Conservation (phyloP, 2,329 filamentous ascomycete species). For the Lachnum nothofagi region DNA sequence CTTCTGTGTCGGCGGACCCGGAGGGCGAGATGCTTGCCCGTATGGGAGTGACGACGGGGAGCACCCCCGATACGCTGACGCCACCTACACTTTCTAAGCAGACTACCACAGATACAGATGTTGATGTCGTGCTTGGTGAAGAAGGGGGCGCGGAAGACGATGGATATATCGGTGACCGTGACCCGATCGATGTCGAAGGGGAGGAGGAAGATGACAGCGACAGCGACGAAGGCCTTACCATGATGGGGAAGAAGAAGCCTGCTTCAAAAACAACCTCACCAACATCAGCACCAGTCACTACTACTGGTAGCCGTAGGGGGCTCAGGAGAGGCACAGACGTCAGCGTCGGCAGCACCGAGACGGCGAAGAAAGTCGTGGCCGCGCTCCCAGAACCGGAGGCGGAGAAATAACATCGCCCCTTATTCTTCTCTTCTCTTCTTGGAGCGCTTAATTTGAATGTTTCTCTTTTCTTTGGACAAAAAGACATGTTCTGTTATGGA, state of each 20-base stretch:
- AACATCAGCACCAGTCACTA: too few relatives aligned
- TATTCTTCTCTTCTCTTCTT: too few relatives aligned
- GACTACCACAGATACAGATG: conserved; percentile 10
- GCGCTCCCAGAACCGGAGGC: background rate
- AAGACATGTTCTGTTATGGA: too few relatives aligned
- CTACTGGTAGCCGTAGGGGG: too few relatives aligned
- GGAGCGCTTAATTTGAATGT: too few relatives aligned
- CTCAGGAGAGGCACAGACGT: conserved; percentile 49
- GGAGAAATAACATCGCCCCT: too few relatives aligned
- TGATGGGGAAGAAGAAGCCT: conserved; percentile 34
- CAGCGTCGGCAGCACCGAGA: conserved; percentile 58
- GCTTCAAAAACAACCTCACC: too few relatives aligned
- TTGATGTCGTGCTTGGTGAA: background rate
- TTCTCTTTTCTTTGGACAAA: too few relatives aligned
- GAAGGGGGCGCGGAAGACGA: conserved; percentile 24
- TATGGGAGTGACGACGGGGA: too few relatives aligned
- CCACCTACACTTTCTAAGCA: conserved; percentile 27
- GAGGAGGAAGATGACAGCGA: conserved; percentile 31
- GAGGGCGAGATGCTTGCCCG: conserved; percentile 47
- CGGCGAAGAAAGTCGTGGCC: conserved; percentile 49
- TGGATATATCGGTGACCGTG: conserved; percentile 29
- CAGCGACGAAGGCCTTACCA: conserved; percentile 32
- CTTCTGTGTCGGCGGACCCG: conserved; percentile 58
- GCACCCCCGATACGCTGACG: conserved; percentile 29
- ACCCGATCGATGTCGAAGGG: conserved; percentile 21